Evolutionary conservation across 2,329 filamentous ascomycete genomes (phyloP), one percentile per base, ranked within the genome.

Genomic region (Pyrenochaeta sp.): DNA sequence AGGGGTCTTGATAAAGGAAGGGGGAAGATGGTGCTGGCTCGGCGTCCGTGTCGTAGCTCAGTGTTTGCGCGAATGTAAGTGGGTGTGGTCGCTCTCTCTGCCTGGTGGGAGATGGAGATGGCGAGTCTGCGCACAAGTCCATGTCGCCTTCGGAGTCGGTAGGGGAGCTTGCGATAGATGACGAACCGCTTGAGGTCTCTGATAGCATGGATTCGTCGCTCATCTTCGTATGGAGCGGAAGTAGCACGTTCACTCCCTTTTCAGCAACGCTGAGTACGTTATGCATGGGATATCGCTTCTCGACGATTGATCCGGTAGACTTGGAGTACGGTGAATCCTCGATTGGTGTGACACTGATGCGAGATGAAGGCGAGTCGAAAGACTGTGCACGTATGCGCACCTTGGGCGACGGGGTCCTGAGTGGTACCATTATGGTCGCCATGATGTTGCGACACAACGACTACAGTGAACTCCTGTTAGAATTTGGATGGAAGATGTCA

Each of bases 321-420:
- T 71, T 71, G 8, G 67, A 70, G 43, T 59, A 68, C 1, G 67
- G 65, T 1, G 58, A 67, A 13, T 67, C 63, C 11, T 68, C 64
- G 35, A 67, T 58, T 4, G 66, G 65, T 2, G 65, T 67, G 2
- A 58, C 43, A 26, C 42, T 60, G 22, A 60, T 48, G 35, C 65
- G 64, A 31, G 60, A 62, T 10, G 58, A 61, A n/a, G 66, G 62
- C 4, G 67, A 68, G 49, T 67, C 64, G 52, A 69, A 71, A 6
- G 61, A 67, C 21, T 63, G 63, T 24, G 68, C 67, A 19, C 66
- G 64, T 48, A 70, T 69, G 40, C 63, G 61, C 48, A 69, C 58
- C 35, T 65, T 69, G 17, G 68, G 68, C 21, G 63, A 67, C 7
- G 67, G 68, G 15, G 67, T 71, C 18, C 65, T 53, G 15, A 60